phyloP scores from a whole-genome alignment of 2,329 filamentous ascomycete species.

The Exophiala sideris region DNA sequence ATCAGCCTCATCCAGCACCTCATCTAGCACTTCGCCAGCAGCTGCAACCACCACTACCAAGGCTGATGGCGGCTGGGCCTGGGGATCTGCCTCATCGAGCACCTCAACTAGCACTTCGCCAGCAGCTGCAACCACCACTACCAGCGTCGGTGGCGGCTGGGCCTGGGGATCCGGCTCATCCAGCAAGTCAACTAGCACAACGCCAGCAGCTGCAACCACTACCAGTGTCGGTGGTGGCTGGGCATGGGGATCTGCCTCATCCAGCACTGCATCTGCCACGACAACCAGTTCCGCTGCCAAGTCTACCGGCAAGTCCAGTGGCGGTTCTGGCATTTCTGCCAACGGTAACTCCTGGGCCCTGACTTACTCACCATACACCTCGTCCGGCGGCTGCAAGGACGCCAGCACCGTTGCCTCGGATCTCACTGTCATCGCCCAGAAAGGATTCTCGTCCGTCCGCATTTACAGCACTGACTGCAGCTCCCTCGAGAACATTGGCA shows the following conservation, averaged over 20 bases:
- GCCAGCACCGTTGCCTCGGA: slow-evolving; percentile 57
- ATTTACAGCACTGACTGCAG: slow-evolving; percentile 91
- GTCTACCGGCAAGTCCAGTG: slow-evolving; percentile 12
- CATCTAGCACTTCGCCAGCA: background rate
- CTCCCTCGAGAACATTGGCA: slow-evolving; percentile 71
- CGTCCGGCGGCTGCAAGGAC: slow-evolving; percentile 60
- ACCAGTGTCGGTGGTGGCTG: slow-evolving; percentile 1
- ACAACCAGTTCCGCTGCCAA: slow-evolving; percentile 23
- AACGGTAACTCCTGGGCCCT: slow-evolving; percentile 62
- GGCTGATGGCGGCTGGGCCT: slow-evolving; percentile 24
- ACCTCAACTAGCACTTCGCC: slow-evolving; percentile 1
- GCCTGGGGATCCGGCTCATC: slow-evolving; percentile 20
- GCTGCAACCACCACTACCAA: slow-evolving; percentile 20
- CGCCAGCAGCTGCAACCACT: background rate
- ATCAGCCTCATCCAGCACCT: slow-evolving; percentile 19
- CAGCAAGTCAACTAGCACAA: slow-evolving; percentile 2
- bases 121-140: slow-evolving; percentile 1
- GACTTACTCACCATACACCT: slow-evolving; percentile 73
- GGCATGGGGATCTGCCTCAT: slow-evolving; percentile 1
- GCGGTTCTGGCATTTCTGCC: slow-evolving; percentile 28
- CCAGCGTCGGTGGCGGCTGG: background rate
- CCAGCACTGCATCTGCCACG: slow-evolving; percentile 14
- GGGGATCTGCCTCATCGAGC: slow-evolving; percentile 21
- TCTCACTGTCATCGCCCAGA: slow-evolving; percentile 58
- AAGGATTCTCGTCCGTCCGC: slow-evolving; percentile 70